These are phyloP conservation scores for Mrakia gelida DNA, from an alignment of 768 basidiomycete species.

Conservation along the genomic window DNA sequence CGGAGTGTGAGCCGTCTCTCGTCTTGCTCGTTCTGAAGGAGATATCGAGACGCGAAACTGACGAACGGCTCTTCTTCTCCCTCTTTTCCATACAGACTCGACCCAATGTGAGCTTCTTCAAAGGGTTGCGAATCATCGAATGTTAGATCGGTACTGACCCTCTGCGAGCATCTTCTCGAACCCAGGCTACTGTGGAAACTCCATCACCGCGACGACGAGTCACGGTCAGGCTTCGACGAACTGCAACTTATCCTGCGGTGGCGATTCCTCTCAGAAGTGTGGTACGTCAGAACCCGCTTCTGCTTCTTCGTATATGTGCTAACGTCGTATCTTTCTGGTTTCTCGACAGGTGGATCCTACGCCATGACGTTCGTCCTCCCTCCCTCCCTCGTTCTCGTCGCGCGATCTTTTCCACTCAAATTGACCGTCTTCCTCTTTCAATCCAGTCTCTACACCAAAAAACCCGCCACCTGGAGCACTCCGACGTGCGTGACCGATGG, in stretches of 20 bases:
- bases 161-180: not conserved
- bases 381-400: not conserved
- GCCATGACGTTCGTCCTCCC: not conserved
- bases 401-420: no score
- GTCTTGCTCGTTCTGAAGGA: not conserved
- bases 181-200: not conserved
- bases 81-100: not conserved
- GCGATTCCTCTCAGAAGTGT: not conserved
- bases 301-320: not conserved
- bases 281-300: not conserved
- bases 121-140: not conserved
- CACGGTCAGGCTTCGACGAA: not conserved
- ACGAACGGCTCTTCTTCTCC: not conserved
- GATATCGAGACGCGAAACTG: not conserved
- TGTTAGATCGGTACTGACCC: not conserved
- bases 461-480: not conserved
- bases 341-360: not conserved
- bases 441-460: not conserved
- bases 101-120: not conserved
- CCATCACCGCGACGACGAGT: not conserved
- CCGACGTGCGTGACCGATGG: not conserved
- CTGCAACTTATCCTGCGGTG: not conserved
- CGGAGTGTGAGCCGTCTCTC: not conserved
- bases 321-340: not conserved
- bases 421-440: not conserved